Percentiles rank a stretch among this genome's conserved stretches.
These are phyloP conservation scores for Colletotrichum chlorophyti DNA, from an alignment of 2,329 filamentous ascomycete genomes.

Conservation along the genomic window DNA sequence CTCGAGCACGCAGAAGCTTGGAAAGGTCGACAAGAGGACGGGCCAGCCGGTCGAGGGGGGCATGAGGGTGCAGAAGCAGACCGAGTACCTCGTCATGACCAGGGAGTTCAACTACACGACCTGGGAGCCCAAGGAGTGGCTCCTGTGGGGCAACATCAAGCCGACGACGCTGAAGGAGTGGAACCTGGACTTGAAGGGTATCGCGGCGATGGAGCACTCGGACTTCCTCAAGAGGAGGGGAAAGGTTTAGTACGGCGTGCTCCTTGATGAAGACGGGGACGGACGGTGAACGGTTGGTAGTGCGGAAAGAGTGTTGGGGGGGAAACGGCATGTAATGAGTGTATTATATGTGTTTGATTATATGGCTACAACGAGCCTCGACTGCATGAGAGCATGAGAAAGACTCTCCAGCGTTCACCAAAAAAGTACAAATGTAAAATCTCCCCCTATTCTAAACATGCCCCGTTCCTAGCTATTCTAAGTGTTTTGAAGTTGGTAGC, in stretches of 20 bases:
- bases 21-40: slow-evolving; percentile 45
- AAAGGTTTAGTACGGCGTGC: no score
- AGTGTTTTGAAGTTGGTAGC: no score
- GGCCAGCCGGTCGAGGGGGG: slow-evolving; percentile 45
- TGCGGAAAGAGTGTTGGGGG: no score
- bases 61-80: slow-evolving; percentile 58
- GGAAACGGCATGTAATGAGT: slow-evolving; percentile 31
- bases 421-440: slow-evolving; percentile 9
- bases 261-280: no score
- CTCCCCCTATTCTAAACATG: background rate
- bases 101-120: slow-evolving; percentile 51
- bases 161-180: slow-evolving; percentile 57
- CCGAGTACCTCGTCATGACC: slow-evolving; percentile 72
- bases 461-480: no score
- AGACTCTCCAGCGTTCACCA: slow-evolving; percentile 9
- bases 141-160: slow-evolving; percentile 68
- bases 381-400: slow-evolving; percentile 9
- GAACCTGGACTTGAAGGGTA: slow-evolving; percentile 41
- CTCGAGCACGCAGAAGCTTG: slow-evolving; percentile 60
- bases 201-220: slow-evolving; percentile 37
- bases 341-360: slow-evolving; percentile 25
- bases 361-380: slow-evolving; percentile 15
- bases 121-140: slow-evolving; percentile 61
- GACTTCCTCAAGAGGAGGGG: slow-evolving; percentile 8
- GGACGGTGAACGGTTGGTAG: no score